Evolutionary conservation across 306 rosid genomes (phyloP).

Genomic region (Mucuna pruriens): DNA sequence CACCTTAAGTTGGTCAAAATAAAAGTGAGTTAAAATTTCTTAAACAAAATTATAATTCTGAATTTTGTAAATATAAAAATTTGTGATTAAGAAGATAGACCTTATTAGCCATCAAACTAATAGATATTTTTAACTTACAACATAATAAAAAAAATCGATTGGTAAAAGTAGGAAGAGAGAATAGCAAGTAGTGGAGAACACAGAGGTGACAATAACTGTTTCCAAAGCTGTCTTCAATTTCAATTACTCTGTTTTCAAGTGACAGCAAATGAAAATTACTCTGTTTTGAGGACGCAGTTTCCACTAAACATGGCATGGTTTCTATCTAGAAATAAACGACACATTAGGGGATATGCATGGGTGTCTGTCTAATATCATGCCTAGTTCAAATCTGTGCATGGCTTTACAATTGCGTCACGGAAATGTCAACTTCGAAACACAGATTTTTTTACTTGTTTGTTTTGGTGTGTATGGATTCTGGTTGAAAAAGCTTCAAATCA

Average conservation of each 20-base stretch:
- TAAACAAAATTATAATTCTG: too few relatives aligned
- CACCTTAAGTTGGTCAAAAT: too few relatives aligned
- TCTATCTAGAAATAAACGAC: conserved; percentile 33
- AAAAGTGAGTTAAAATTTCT: too few relatives aligned
- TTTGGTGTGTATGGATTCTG: too few relatives aligned
- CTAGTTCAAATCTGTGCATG: conserved; percentile 28
- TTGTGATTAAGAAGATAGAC: too few relatives aligned
- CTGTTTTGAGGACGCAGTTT: conserved; percentile 25
- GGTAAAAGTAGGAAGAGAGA: background rate
- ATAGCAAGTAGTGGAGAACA: background rate
- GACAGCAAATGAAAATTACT: background rate
- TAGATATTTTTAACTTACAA: too few relatives aligned
- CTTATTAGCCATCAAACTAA: too few relatives aligned
- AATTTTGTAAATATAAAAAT: too few relatives aligned
- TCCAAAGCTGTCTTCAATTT: conserved; percentile 43
- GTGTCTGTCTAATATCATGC: background rate
- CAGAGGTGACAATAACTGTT: conserved; percentile 29
- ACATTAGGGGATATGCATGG: background rate
- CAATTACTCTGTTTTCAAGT: background rate
- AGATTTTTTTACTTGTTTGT: too few relatives aligned
- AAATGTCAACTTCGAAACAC: too few relatives aligned
- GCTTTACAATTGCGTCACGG: conserved; percentile 33
- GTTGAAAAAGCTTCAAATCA: too few relatives aligned
- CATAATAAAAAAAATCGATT: background rate
- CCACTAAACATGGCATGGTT: conserved; percentile 52